phyloP scores from a whole-genome alignment of 352 stramenopile species.

The Pythium aphanidermatum region DNA sequence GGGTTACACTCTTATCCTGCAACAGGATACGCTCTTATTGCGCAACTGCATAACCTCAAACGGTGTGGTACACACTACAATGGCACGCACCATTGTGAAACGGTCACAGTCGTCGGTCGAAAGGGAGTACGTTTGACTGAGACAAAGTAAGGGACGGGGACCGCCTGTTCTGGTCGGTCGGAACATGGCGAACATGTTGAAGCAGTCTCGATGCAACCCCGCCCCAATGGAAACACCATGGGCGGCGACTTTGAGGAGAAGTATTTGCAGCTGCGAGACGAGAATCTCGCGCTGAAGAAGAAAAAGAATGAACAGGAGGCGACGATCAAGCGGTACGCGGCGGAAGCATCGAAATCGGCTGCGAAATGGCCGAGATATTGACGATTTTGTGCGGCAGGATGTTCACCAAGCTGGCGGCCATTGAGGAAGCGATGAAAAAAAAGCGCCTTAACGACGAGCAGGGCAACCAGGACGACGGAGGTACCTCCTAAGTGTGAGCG shows the following conservation, averaged over 20 bases:
- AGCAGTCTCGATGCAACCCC: neutral
- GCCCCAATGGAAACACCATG: slow-evolving; percentile 36
- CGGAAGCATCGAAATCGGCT: neutral
- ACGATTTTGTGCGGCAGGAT: slow-evolving; percentile 36
- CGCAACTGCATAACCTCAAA: slow-evolving; percentile 9
- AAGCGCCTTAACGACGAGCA: slow-evolving; percentile 40
- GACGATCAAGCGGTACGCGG: slow-evolving; percentile 74
- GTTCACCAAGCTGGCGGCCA: slow-evolving; percentile 87
- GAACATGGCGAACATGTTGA: neutral
- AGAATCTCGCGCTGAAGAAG: slow-evolving; percentile 83
- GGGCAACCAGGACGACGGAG: slow-evolving; percentile 56
- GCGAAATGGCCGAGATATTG: neutral
- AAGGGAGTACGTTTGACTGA: neutral
- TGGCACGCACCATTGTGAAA: neutral
- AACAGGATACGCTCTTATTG: slow-evolving; percentile 6
- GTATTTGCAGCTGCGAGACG: slow-evolving; percentile 76
- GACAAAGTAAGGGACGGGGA: too few species aligned
- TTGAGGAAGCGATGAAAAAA: slow-evolving; percentile 82
- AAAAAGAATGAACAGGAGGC: slow-evolving; percentile 91
- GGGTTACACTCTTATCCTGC: slow-evolving; percentile 8
- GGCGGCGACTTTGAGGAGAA: slow-evolving; percentile 74
- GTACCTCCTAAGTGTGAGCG: slow-evolving; percentile 9
- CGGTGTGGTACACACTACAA: neutral
- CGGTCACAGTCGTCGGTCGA: slow-evolving; percentile 13
- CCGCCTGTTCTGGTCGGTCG: slow-evolving; percentile 18